Evolutionary conservation across 495 filamentous ascomycete genomes (phyloP).

Genomic region (Aspergillus asperescens): DNA sequence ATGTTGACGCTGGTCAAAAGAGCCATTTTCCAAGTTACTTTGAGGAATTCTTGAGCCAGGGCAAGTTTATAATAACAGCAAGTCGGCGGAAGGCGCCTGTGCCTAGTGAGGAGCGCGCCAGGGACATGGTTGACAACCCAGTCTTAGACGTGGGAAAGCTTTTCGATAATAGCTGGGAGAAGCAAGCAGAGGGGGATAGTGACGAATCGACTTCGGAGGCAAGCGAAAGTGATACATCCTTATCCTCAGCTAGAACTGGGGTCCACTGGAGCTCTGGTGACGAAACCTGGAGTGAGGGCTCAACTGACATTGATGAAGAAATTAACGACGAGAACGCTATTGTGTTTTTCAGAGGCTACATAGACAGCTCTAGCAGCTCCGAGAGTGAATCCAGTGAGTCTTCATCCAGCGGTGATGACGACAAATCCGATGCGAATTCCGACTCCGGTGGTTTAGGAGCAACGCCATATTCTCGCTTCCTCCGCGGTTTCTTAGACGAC

Average conservation of each 20-base stretch:
- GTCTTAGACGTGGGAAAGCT: neutral
- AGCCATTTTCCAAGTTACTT: neutral
- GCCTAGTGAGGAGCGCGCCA: neutral
- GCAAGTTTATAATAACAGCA: neutral
- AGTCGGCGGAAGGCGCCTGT: neutral
- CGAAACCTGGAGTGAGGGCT: conserved; percentile 4
- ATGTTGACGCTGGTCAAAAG: neutral
- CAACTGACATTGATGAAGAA: neutral
- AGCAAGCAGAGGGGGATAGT: neutral
- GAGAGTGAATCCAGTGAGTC: neutral
- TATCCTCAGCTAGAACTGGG: neutral
- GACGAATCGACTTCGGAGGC: neutral
- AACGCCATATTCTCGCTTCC: neutral
- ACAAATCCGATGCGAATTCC: neutral
- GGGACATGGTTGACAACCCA: neutral
- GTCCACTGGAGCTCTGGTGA: neutral
- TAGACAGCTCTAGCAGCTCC: neutral
- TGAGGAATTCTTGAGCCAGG: neutral
- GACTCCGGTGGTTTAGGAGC: neutral
- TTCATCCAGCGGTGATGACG: neutral
- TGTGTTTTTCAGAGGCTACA: neutral
- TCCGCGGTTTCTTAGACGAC: neutral
- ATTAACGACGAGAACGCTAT: neutral
- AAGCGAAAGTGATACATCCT: neutral
- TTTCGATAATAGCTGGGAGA: neutral